These are phyloP conservation scores for Talaromyces pinophilus DNA, from an alignment of 2,329 filamentous ascomycete genomes.

Conservation along the genomic window DNA sequence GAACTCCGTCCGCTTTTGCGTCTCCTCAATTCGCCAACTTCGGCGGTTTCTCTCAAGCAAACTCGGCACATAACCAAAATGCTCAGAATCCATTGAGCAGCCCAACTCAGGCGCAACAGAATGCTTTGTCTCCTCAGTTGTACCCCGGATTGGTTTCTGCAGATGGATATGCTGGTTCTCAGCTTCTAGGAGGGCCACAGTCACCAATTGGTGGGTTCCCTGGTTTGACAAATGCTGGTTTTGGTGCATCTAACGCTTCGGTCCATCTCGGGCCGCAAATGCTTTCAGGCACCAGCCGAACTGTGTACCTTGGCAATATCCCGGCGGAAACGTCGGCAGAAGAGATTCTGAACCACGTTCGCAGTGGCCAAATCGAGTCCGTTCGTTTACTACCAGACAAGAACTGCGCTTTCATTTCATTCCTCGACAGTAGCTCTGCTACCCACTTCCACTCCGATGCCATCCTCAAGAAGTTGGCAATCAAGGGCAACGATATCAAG, in stretches of 20 bases:
- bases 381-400: slow-evolving; percentile 95
- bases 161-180: slow-evolving; percentile 75
- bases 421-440: slow-evolving; percentile 94
- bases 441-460: slow-evolving; percentile 99
- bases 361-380: slow-evolving; percentile 98
- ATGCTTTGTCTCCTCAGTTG: slow-evolving; percentile 71
- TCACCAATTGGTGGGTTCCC: slow-evolving; percentile 79
- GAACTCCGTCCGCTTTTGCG: slow-evolving; percentile 83
- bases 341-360: slow-evolving; percentile 92
- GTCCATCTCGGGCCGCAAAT: slow-evolving; percentile 76
- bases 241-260: slow-evolving; percentile 68
- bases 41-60: slow-evolving; percentile 70
- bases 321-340: slow-evolving; percentile 96
- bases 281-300: slow-evolving; percentile 87
- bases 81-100: slow-evolving; percentile 66
- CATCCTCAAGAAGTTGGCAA: slow-evolving; percentile 98
- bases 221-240: slow-evolving; percentile 61
- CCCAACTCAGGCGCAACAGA: slow-evolving; percentile 70
- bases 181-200: slow-evolving; percentile 78
- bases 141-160: slow-evolving; percentile 87
- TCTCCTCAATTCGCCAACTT: slow-evolving; percentile 90
- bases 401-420: slow-evolving; percentile 99
- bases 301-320: slow-evolving; percentile 96
- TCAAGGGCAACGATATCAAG: slow-evolving; percentile 99
- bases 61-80: slow-evolving; percentile 57